These are phyloP conservation scores for Penicillium concentricum DNA, from an alignment of 2,329 filamentous ascomycete species.

Conservation along the genomic window DNA sequence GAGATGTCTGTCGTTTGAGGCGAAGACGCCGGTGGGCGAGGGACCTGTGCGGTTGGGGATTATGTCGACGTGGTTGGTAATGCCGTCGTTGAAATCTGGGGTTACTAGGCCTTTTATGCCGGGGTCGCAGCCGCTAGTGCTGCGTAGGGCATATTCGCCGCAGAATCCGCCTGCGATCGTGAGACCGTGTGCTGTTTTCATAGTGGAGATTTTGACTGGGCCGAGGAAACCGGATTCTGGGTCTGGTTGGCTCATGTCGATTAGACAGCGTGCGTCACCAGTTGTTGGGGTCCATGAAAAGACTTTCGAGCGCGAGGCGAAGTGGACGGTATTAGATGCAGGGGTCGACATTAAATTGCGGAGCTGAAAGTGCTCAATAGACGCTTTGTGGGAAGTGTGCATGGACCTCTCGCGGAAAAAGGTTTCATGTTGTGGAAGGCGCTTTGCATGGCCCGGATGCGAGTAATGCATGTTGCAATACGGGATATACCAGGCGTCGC, in stretches of 20 bases:
- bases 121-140: slow-evolving; percentile 43
- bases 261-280: slow-evolving; percentile 40
- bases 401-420: slow-evolving; percentile 52
- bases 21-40: slow-evolving; percentile 53
- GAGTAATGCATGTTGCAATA: slow-evolving; percentile 41
- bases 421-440: slow-evolving; percentile 42
- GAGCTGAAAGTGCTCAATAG: slow-evolving; percentile 59
- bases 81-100: slow-evolving; percentile 45
- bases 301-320: slow-evolving; percentile 50
- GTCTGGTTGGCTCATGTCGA: slow-evolving; percentile 49
- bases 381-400: slow-evolving; percentile 50
- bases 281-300: slow-evolving; percentile 52
- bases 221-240: slow-evolving; percentile 37
- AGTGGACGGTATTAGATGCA: slow-evolving; percentile 56
- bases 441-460: slow-evolving; percentile 23
- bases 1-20: slow-evolving; percentile 57
- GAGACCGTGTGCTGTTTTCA: slow-evolving; percentile 51
- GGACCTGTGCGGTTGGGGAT: slow-evolving; percentile 50
- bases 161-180: slow-evolving; percentile 57
- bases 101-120: slow-evolving; percentile 45
- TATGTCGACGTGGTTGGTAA: slow-evolving; percentile 60
- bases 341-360: slow-evolving; percentile 57
- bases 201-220: slow-evolving; percentile 52
- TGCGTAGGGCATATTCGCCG: slow-evolving; percentile 56
- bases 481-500: slow-evolving; percentile 43